Conservation (phyloP, 306 rosid genomes). For the Corylus heterophylla region DNA sequence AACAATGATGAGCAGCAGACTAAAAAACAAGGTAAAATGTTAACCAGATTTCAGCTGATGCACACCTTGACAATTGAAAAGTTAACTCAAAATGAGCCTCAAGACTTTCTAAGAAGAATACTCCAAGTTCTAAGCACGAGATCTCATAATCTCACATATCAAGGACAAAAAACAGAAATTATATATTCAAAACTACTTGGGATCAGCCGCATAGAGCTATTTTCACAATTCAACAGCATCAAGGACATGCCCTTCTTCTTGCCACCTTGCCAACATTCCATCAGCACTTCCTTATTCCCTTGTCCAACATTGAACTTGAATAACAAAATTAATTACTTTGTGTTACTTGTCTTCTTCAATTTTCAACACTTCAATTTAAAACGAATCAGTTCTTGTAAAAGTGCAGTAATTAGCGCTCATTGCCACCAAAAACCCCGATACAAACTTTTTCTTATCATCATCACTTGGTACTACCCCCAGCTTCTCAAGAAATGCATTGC, state of each 20-base stretch:
- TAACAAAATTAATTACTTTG: too few species aligned
- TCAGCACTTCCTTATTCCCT: too few species aligned
- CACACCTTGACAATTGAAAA: background rate
- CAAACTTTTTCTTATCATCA: background rate
- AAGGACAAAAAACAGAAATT: background rate
- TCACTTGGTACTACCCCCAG: background rate
- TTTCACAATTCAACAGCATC: background rate
- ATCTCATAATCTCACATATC: background rate
- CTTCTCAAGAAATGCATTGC: background rate
- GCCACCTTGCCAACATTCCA: too few species aligned
- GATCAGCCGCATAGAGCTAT: background rate
- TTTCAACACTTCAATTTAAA: background rate
- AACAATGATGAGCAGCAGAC: background rate
- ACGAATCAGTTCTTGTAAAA: background rate
- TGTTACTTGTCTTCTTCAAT: background rate
- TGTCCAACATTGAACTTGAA: background rate
- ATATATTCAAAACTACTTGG: background rate
- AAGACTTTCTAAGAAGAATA: background rate
- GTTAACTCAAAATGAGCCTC: background rate
- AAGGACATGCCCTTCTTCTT: background rate
- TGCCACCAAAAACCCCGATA: background rate
- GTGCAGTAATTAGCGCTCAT: background rate
- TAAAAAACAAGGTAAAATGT: background rate
- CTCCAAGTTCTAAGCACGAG: background rate
- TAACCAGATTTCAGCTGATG: conserved; percentile 14